These are phyloP conservation scores for Nemania sp. DNA, from an alignment of 2,329 filamentous ascomycete species.

Conservation along the genomic window DNA sequence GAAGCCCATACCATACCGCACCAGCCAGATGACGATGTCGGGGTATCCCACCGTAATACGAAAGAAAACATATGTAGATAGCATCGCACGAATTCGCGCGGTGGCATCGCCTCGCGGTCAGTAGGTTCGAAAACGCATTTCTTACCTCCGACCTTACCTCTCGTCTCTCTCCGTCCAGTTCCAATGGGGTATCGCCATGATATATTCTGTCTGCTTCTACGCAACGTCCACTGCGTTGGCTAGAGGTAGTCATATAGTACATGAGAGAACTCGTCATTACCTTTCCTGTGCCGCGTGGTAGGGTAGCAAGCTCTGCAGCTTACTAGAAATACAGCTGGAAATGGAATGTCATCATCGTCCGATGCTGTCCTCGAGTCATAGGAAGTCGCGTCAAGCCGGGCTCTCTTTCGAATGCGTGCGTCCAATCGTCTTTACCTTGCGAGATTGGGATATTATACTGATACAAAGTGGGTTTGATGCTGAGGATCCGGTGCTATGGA, in stretches of 20 bases:
- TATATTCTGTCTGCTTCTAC: constrained; percentile 14
- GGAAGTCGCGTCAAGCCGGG: constrained; percentile 3
- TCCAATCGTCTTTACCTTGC: constrained; percentile 28
- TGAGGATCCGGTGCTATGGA: background rate
- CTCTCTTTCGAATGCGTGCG: background rate
- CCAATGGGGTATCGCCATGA: constrained; percentile 29
- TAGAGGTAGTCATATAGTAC: constrained; percentile 33
- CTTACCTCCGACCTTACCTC: constrained; percentile 63
- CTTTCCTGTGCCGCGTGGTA: constrained; percentile 35
- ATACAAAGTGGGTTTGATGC: constrained; percentile 21
- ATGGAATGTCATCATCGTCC: background rate
- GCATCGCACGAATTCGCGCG: background rate
- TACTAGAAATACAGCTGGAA: constrained; percentile 8
- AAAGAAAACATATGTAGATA: constrained; percentile 11
- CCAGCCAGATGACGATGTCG: constrained; percentile 10
- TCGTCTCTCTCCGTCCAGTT: constrained; percentile 33
- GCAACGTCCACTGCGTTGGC: constrained; percentile 26
- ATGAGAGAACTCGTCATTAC: constrained; percentile 34
- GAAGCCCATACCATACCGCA: constrained; percentile 10
- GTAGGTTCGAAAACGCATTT: constrained; percentile 40
- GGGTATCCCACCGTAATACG: constrained; percentile 6
- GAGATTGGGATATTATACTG: constrained; percentile 21
- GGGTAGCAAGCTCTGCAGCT: constrained; percentile 13
- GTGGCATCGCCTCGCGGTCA: constrained; percentile 27
- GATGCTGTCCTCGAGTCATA: background rate